Evolutionary conservation across 2,329 filamentous ascomycete species (phyloP).

Genomic region (Fusarium devonianum): DNA sequence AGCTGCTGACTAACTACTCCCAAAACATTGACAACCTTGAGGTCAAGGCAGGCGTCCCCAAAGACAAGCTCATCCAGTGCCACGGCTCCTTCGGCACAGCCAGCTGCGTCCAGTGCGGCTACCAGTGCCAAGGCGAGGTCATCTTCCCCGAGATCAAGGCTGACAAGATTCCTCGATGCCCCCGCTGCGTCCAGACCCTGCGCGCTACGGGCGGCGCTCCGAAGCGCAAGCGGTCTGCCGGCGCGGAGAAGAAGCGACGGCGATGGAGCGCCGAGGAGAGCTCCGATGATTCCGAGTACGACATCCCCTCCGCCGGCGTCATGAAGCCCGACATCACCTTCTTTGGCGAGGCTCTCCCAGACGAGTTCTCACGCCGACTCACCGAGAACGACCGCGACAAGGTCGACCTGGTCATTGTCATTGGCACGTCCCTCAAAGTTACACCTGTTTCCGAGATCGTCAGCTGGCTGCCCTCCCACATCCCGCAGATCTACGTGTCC

Average conservation of each 20-base stretch:
- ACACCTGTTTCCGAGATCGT: slow-evolving; percentile 94
- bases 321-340: slow-evolving; percentile 99
- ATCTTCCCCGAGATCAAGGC: slow-evolving; percentile 83
- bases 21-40: slow-evolving; percentile 99
- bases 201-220: slow-evolving; percentile 37
- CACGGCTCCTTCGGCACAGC: slow-evolving; percentile 96
- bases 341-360: slow-evolving; percentile 89
- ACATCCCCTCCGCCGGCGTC: slow-evolving; percentile 73
- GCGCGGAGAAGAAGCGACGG: slow-evolving; percentile 52
- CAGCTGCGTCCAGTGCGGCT: slow-evolving; percentile 82
- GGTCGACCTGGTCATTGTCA: slow-evolving; percentile 91
- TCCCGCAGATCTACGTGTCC: slow-evolving; percentile 91
- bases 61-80: slow-evolving; percentile 89
- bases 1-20: slow-evolving; percentile 95
- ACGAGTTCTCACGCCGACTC: slow-evolving; percentile 81
- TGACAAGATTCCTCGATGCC: slow-evolving; percentile 79
- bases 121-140: slow-evolving; percentile 74
- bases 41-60: slow-evolving; percentile 79
- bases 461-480: slow-evolving; percentile 75
- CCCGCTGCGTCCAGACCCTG: slow-evolving; percentile 69
- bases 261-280: slow-evolving; percentile 50
- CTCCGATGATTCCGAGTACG: slow-evolving; percentile 56
- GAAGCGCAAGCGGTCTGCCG: slow-evolving; percentile 53
- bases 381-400: slow-evolving; percentile 80
- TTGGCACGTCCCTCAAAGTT: slow-evolving; percentile 95